Conservation (phyloP, 345 rosid species). For the Cardamine occulta region DNA sequence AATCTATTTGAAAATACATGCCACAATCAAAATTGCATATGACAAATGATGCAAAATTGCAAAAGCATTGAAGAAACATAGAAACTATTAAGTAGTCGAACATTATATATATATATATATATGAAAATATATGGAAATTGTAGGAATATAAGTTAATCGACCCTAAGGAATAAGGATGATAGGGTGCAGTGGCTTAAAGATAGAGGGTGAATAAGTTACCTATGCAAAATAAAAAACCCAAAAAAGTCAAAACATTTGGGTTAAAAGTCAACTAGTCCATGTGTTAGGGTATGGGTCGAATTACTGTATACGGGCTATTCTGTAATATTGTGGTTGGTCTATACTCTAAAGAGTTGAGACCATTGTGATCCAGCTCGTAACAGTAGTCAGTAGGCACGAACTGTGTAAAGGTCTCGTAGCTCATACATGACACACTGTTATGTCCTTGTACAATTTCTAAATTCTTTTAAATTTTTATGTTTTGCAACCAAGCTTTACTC, state of each 20-base stretch:
- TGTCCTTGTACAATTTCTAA: not conserved
- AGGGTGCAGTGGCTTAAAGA: not conserved
- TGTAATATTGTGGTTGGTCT: not conserved
- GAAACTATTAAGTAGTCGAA: not conserved
- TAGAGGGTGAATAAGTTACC: not conserved
- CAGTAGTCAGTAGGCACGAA: not conserved
- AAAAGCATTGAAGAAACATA: not conserved
- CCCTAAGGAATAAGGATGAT: not conserved
- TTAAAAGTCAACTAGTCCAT: conserved; percentile 7
- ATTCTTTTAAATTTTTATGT: not conserved
- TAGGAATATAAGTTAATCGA: conserved; percentile 10
- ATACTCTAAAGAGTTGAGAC: conserved; percentile 8
- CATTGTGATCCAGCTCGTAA: conserved; percentile 11
- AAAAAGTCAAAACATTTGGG: not conserved
- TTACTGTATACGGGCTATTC: not conserved
- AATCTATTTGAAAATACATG: not conserved
- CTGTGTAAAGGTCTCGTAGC: not conserved
- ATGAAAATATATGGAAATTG: not conserved
- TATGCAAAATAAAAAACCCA: not conserved
- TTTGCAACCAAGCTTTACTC: not conserved
- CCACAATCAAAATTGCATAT: not conserved
- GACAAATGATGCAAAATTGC: not conserved
- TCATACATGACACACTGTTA: not conserved
- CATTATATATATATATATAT: not conserved
- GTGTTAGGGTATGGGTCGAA: not conserved